Base-by-base conservation (phyloP, 1,139 yeast species). In the Saccharomyces hybrid region DNA sequence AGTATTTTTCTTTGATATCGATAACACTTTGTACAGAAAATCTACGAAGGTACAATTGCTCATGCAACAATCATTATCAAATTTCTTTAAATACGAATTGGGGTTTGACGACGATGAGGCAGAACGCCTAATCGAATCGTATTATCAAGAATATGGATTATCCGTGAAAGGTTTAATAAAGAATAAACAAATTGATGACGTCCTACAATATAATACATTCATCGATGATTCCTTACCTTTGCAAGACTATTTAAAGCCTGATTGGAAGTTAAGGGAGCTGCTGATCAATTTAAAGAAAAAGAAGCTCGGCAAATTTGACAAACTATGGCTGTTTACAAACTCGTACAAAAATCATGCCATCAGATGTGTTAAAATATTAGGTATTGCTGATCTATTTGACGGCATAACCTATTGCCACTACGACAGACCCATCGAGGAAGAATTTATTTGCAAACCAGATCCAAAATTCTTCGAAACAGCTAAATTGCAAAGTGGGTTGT, bases 161-260 rank as follows among this genome's bases (percentile, higher is more conserved):
- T 97, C 98, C 0, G 79, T 93, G 51, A 96, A 90, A 69, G 99
- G 99, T 0, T 75, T 89, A 49, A 96, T 90, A 5, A 78, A 89
- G 65, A 56, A 60, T 51, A 80, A 83, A 68, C 91, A 89, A 66
- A 81, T 82, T 58, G 88, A 90, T 27, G 89, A 93, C 67, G 97
- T 97, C 4, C 69, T 91, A 70, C 91, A 87, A 60, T 93, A 91
- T 72, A 93, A 93, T 70, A 75, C 79, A 49, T 80, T 85, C 63
- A 98, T 93, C n/a, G 99, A 93, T 71, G 99, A 93, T 67, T 84
- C 97, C 0, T 75, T 93, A 52, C 97, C 96, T 26, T 77, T 93
- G 63, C 91, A 88, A 54, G 73, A 79, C 48, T 84, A 88, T 8
- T 75, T 93, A 54, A 71, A 75, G 52, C 93, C 90, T 51, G 82